Evolutionary conservation across 441 rosid genomes (phyloP), one percentile per base, ranked within the genome.

Genomic region (Gossypium lobatum): DNA sequence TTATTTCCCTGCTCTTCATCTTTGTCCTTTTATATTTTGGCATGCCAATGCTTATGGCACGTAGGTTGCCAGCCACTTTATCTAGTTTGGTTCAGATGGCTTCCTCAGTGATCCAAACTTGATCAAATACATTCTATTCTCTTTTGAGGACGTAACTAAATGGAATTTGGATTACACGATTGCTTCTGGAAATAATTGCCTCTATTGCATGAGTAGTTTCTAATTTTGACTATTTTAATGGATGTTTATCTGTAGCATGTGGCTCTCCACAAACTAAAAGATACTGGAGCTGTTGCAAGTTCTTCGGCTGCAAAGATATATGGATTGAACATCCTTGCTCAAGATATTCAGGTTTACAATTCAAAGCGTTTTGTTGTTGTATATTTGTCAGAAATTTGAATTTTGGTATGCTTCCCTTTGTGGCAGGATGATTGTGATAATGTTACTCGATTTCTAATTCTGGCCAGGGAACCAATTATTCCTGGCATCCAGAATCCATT

Each of bases 381-480:
- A 11, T 64, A 8, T 50, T 67, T 67, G 13, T 67, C n/a, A n/a
- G 71, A 26, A n/a, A 28, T 50, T 50, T 67, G 59, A 50, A 14
- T 23, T 67, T 23, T 48, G 50, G 39, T 14, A 67, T 25, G 42
- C n/a, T 48, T 17, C 23, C 69, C 75, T 73, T 77, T 75, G 63
- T 61, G 42, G 77, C 79, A 95, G 98, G 99, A 93, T 80, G 96
- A 90, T 78, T 80, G 81, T 71, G 92, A 93, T 78, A 93, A 67
- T 67, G 57, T 67, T 67, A 67, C 71, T 50, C 71, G 71, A 48
- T 67, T 67, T 67, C 58, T 67, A 16, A 50, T 67, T 37, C 71
- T 67, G 71, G 71, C 71, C 42, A 50, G 99, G 82, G 99, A 95
- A 74, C 99, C 98, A n/a, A 88, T 95, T 64, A 95, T 95, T 80